These are phyloP conservation scores for Penstemon barbatus DNA, from an alignment of 257 asterid species.

Conservation along the genomic window DNA sequence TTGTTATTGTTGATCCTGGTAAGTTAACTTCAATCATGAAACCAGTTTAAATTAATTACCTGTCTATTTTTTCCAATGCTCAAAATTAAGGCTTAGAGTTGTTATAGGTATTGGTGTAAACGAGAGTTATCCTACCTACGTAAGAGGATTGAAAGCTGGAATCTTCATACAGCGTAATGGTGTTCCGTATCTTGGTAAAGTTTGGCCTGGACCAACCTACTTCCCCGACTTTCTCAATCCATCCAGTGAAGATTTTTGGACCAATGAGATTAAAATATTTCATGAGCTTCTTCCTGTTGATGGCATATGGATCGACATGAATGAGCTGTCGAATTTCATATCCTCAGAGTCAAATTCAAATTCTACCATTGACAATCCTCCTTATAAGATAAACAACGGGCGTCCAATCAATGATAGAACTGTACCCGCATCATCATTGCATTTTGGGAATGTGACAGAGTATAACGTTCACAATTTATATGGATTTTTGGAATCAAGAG, in stretches of 20 bases:
- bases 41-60: not conserved
- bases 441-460: constrained; percentile 60
- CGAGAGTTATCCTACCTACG: constrained; percentile 58
- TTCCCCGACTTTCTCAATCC: constrained; percentile 86
- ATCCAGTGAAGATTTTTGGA: constrained; percentile 50
- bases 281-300: constrained; percentile 54
- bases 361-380: constrained; percentile 70
- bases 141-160: constrained; percentile 67
- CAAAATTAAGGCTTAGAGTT: not conserved
- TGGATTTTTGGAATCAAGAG: constrained; percentile 73
- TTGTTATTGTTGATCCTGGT: constrained; percentile 89
- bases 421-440: constrained; percentile 65
- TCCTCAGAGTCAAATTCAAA: constrained; percentile 55
- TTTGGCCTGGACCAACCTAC: constrained; percentile 85
- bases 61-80: no score
- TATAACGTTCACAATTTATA: constrained; percentile 79
- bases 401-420: constrained; percentile 53
- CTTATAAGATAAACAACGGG: constrained; percentile 74
- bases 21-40: not conserved
- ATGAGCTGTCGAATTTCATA: constrained; percentile 77
- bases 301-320: constrained; percentile 98
- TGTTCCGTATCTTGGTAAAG: constrained; percentile 66
- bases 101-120: constrained; percentile 61
- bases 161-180: constrained; percentile 72
- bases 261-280: constrained; percentile 63